Base-by-base conservation (phyloP, 1,139 yeast species). In the Candida frijolesensis region DNA sequence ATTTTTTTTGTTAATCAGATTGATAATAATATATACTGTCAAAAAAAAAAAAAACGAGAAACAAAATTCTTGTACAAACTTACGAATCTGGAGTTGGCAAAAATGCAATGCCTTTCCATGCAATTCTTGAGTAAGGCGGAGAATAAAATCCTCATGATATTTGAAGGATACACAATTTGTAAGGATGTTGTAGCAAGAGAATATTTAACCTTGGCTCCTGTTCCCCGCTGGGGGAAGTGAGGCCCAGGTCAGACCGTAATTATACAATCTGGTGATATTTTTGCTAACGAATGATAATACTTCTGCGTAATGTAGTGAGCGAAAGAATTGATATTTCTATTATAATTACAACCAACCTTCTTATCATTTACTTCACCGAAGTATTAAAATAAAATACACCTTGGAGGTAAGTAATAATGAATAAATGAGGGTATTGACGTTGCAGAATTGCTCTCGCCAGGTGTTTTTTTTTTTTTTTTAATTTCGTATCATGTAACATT, bases 201-300 rank as follows among this genome's bases (percentile, higher is more conserved):
- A 37, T 37, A 37, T 7, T 37, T 14, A 12, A 11, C 34, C n/a
- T 11, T 32, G 14, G 34, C 14, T 32, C 34, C 14, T 37, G n/a
- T 37, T 37, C 41, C 41, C 41, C 41, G 41, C 41, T 37, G 11
- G 16, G n/a, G 11, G 7, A 8, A 35, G 11, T 15, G 39, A 16
- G 4, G n/a, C 22, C 22, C 15, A 7, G n/a, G 27, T 37, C 9
- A 37, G 10, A n/a, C 12, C 18, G 41, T 37, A 37, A 37, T 37
- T 37, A 37, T 37, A 37, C 41, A 37, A 37, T 37, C 41, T 37
- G 41, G 41, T 37, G 29, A 37, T 37, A 37, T 37, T 37, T 18
- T 10, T 9, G 10, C 8, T 6, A 11, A 12, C 15, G 9, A 12
- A n/a, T 32, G 15, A 32, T n/a, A 32, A 32, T 32, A 32, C 14